Conservation (phyloP, 2,329 filamentous ascomycete genomes). For the Orbilia javanica region DNA sequence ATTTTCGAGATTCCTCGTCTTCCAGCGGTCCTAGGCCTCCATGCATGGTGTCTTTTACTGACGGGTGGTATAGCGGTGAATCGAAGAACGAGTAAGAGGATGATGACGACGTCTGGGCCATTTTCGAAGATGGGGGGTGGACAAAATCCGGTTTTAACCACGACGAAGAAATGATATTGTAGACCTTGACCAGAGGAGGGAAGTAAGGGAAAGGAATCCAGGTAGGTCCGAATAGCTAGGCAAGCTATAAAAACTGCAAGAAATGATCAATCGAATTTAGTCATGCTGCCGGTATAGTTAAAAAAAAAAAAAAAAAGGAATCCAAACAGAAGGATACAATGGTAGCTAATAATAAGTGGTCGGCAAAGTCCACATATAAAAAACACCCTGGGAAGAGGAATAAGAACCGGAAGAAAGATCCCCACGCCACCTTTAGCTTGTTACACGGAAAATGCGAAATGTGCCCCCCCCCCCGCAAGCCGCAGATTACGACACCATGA, state of each 20-base stretch:
- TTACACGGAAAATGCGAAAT: conserved; percentile 48
- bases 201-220: not conserved
- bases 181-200: conserved; percentile 5
- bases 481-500: conserved; percentile 47
- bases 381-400: not conserved
- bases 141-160: not conserved
- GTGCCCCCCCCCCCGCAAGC: conserved; percentile 50
- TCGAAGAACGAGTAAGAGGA: conserved; percentile 57
- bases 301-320: no score
- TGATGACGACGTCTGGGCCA: conserved; percentile 56
- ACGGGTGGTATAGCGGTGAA: conserved; percentile 58
- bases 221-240: conserved; percentile 19
- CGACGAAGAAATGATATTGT: not conserved
- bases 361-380: conserved; percentile 9
- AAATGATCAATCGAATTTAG: conserved; percentile 34
- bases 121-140: not conserved
- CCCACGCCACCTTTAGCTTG: conserved; percentile 33
- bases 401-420: conserved; percentile 5
- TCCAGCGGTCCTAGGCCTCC: conserved; percentile 40
- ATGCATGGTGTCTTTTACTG: conserved; percentile 46
- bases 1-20: conserved; percentile 53
- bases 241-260: conserved; percentile 30
- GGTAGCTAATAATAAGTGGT: conserved; percentile 3
- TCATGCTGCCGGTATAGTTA: conserved; percentile 10
- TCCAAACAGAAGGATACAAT: conserved; percentile 2